phyloP scores from a whole-genome alignment of 306 rosid genomes.

The Quercus variabilis region DNA sequence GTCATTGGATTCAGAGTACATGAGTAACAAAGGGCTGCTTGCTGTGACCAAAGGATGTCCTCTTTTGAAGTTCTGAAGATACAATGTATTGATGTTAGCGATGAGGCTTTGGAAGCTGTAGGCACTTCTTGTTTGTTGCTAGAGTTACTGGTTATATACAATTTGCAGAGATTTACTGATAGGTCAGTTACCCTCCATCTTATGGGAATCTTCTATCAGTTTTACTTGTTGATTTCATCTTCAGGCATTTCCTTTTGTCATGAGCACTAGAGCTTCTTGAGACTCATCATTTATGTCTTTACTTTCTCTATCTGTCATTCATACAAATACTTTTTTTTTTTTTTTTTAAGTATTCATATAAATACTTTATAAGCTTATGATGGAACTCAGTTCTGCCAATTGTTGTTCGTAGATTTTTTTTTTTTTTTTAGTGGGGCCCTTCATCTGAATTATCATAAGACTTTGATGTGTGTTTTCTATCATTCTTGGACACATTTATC shows the following conservation, averaged over 20 bases:
- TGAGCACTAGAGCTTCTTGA: not conserved
- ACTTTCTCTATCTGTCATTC: not conserved
- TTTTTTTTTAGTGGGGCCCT: not conserved
- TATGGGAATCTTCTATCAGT: not conserved
- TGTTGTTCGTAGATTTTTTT: too few relatives aligned
- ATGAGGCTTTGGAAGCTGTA: slow-evolving; percentile 41
- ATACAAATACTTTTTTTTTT: too few relatives aligned
- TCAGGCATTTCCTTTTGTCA: not conserved
- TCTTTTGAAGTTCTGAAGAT: slow-evolving; percentile 72
- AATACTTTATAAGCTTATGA: slow-evolving; percentile 15
- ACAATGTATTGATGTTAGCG: slow-evolving; percentile 65
- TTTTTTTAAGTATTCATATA: too few relatives aligned
- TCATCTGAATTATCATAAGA: not conserved
- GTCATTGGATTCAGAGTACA: slow-evolving; percentile 80
- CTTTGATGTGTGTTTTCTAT: too few relatives aligned
- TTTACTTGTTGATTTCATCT: not conserved
- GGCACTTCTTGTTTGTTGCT: slow-evolving; percentile 33
- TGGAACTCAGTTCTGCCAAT: not conserved
- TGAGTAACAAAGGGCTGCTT: slow-evolving; percentile 72
- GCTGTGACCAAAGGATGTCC: slow-evolving; percentile 77
- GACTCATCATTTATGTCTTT: not conserved
- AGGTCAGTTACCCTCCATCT: slow-evolving; percentile 31
- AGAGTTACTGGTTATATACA: slow-evolving; percentile 41
- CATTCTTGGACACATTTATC: not conserved
- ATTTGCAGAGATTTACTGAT: slow-evolving; percentile 34